Base-by-base conservation (phyloP, 108 stramenopile genomes). In the Conticribra guillardii region DNA sequence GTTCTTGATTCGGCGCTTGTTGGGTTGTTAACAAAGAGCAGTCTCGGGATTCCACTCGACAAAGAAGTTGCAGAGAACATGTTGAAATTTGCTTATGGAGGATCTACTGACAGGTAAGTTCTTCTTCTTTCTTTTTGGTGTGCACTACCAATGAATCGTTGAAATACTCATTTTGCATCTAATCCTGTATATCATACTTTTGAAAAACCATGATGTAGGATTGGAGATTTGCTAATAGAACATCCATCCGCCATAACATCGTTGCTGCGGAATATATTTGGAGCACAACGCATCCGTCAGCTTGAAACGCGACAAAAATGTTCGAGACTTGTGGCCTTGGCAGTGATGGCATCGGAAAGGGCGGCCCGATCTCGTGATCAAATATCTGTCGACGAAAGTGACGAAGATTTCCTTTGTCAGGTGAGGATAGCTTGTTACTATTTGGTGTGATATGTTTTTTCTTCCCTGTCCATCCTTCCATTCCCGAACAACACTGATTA, bases 161-260 rank as follows among this genome's bases (percentile, higher is more conserved):
- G n/a, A n/a, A n/a, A n/a, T n/a, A n/a, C n/a, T n/a, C n/a, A n/a
- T n/a, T n/a, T n/a, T n/a, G n/a, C n/a, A n/a, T n/a, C n/a, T n/a
- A n/a, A n/a, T n/a, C n/a, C n/a, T n/a, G n/a, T n/a, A n/a, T n/a
- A n/a, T n/a, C n/a, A n/a, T n/a, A n/a, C n/a, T n/a, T n/a, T n/a
- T n/a, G n/a, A n/a, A n/a, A n/a, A n/a, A n/a, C n/a, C n/a, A n/a
- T n/a, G n/a, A n/a, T n/a, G n/a, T 54, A 76, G 78, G 33, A 67
- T 90, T 44, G 93, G 90, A 28, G 80, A 81, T 33, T 64, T 94
- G 17, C 54, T 91, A 44, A 73, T 85, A 18, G 34, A 72, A 55
- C 78, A 91, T 73, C 89, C 93, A n/a, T 51, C 83, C 7, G 64
- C 89, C 0, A 69, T 91, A 17, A 69, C 77, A 52, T 79, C 82